Percentiles rank a stretch among this genome's conserved stretches.
Evolutionary conservation across 2,329 filamentous ascomycete genomes (phyloP).

Genomic region (Phoma sp.): DNA sequence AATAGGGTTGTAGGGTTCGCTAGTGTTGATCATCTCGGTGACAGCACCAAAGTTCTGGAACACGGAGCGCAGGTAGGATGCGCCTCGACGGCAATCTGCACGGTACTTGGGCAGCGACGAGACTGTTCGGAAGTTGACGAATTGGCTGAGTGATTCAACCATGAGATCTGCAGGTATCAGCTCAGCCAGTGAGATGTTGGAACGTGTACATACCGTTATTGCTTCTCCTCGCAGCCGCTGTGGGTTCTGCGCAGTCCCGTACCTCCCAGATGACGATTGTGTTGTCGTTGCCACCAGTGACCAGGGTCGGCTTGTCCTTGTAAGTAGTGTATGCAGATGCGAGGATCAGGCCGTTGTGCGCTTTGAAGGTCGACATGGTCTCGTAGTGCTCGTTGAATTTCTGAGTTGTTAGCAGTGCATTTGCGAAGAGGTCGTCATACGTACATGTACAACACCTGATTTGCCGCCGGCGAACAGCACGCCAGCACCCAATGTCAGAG

Average conservation of each 20-base stretch:
- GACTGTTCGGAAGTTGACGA: constrained; percentile 90
- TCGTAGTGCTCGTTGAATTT: constrained; percentile 85
- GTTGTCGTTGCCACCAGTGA: constrained; percentile 93
- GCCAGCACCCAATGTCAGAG: constrained; percentile 83
- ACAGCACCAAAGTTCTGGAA: constrained; percentile 92
- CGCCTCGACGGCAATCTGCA: constrained; percentile 90
- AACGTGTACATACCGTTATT: constrained; percentile 60
- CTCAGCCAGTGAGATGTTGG: constrained; percentile 2
- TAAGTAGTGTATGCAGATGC: constrained; percentile 79
- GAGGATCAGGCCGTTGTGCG: constrained; percentile 86
- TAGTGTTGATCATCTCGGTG: constrained; percentile 81
- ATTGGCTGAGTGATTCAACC: constrained; percentile 72
- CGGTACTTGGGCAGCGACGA: constrained; percentile 86
- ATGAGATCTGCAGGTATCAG: constrained; percentile 63
- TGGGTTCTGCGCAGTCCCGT: constrained; percentile 60
- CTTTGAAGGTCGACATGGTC: constrained; percentile 78
- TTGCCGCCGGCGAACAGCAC: constrained; percentile 88
- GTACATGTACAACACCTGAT: constrained; percentile 82
- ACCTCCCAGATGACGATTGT: constrained; percentile 89
- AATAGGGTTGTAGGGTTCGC: constrained; percentile 83
- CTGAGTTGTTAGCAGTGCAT: constrained; percentile 41
- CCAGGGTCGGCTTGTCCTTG: constrained; percentile 79
- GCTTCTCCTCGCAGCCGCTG: constrained; percentile 57
- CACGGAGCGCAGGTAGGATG: constrained; percentile 85
- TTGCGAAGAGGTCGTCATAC: neutral